phyloP scores from a whole-genome alignment of 2,329 filamentous ascomycete genomes.

The Diaporthe vexans region DNA sequence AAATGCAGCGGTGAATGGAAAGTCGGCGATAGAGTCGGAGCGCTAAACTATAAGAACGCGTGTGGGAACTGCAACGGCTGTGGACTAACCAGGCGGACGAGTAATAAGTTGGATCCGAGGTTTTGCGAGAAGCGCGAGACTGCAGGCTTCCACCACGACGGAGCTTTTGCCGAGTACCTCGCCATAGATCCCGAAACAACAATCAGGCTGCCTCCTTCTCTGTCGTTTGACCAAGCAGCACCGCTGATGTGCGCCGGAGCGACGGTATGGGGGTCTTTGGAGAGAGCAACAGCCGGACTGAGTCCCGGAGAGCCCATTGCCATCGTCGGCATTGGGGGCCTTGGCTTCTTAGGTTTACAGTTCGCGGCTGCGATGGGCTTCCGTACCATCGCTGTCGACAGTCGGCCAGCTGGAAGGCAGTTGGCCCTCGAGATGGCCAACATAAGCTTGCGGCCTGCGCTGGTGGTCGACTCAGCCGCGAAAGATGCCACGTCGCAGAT shows the following conservation, averaged over 20 bases:
- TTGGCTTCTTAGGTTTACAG: slow-evolving; percentile 12
- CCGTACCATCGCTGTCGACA: slow-evolving; percentile 4
- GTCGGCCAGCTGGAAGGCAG: slow-evolving; percentile 14
- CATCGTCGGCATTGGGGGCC: slow-evolving; percentile 17
- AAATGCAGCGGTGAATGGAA: slow-evolving; percentile 44
- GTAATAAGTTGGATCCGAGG: slow-evolving; percentile 33
- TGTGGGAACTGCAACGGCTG: slow-evolving; percentile 13
- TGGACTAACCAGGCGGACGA: background rate
- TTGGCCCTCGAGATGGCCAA: slow-evolving; percentile 15
- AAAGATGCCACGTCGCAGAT: slow-evolving; percentile 2
- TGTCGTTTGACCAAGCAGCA: slow-evolving; percentile 20
- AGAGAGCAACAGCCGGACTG: background rate
- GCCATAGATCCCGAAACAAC: slow-evolving; percentile 47
- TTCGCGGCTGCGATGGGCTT: slow-evolving; percentile 20
- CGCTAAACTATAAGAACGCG: slow-evolving; percentile 18
- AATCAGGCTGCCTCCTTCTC: background rate
- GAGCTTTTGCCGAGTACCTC: slow-evolving; percentile 53
- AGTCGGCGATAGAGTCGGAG: slow-evolving; percentile 52
- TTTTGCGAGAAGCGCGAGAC: slow-evolving; percentile 51
- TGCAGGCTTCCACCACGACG: slow-evolving; percentile 53
- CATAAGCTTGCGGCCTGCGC: background rate
- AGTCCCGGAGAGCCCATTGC: background rate
- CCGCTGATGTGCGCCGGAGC: slow-evolving; percentile 17
- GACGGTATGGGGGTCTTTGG: slow-evolving; percentile 3
- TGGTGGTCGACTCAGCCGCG: slow-evolving; percentile 1